Conservation (phyloP, 352 stramenopile genomes). For the Pythium insidiosum region DNA sequence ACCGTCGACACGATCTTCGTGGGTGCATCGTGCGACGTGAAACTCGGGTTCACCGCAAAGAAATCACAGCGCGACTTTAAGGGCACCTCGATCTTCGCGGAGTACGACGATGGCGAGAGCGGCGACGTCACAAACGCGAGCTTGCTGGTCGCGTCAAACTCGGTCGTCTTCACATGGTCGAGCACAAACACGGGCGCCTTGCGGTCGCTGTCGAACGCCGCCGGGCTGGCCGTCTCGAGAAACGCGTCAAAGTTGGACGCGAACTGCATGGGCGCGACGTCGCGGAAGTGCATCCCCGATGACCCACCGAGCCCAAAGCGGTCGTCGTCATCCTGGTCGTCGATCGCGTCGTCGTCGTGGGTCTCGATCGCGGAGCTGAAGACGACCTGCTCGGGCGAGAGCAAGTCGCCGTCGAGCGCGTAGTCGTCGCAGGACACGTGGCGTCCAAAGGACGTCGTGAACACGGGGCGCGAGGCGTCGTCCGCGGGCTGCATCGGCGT, state of each 20-base stretch:
- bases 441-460: too few relatives aligned
- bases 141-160: neutral
- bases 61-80: constrained; percentile 41
- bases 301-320: neutral
- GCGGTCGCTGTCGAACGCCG: constrained; percentile 8
- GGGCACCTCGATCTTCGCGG: constrained; percentile 30
- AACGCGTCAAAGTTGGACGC: constrained; percentile 11
- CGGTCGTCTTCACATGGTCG: constrained; percentile 5
- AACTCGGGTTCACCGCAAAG: constrained; percentile 39
- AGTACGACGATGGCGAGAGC: constrained; percentile 33
- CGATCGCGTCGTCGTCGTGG: neutral
- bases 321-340: constrained; percentile 3
- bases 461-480: too few relatives aligned
- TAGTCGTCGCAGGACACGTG: neutral
- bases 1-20: constrained; percentile 47
- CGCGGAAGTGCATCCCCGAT: too few relatives aligned
- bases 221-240: constrained; percentile 14
- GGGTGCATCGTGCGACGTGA: constrained; percentile 29
- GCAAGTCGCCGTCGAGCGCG: neutral
- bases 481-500: too few relatives aligned
- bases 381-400: neutral
- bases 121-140: constrained; percentile 18
- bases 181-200: constrained; percentile 22
- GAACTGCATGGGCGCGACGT: constrained; percentile 1
- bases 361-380: neutral